Conservation (phyloP, 441 rosid species). For the Populus tomentosa region DNA sequence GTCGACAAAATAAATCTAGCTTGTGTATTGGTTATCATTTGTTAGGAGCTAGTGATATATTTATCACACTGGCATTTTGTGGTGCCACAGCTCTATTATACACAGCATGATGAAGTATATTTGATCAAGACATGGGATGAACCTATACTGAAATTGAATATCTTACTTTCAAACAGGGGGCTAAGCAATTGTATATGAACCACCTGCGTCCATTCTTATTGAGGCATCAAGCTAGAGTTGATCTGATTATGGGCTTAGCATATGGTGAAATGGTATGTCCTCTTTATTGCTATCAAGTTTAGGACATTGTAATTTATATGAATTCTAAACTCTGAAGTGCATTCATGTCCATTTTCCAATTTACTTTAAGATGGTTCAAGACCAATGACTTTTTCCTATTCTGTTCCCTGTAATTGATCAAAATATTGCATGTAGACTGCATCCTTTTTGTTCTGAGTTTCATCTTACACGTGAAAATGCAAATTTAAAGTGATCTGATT, state of each 20-base stretch:
- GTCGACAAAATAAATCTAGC: not conserved
- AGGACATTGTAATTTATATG: no score
- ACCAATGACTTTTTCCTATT: not conserved
- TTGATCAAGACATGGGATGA: not conserved
- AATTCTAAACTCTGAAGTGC: not conserved
- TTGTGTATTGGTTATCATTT: not conserved
- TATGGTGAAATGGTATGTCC: constrained; percentile 46
- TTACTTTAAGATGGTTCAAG: not conserved
- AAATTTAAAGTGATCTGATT: not conserved
- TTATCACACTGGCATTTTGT: not conserved
- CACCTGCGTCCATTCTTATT: constrained; percentile 59
- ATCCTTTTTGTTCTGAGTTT: not conserved
- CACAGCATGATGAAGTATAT: not conserved
- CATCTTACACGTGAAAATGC: not conserved
- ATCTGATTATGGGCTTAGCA: constrained; percentile 35
- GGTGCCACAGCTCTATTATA: not conserved
- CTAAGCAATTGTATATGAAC: constrained; percentile 41
- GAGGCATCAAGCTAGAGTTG: constrained; percentile 58
- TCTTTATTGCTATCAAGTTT: not conserved
- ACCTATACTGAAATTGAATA: not conserved
- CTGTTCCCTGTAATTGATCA: not conserved
- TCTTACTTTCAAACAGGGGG: constrained; percentile 40
- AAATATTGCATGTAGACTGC: not conserved
- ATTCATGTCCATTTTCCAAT: not conserved
- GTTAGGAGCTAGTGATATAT: not conserved